Percentiles rank a stretch among this genome's conserved stretches.
Conservation (phyloP, 768 basidiomycete genomes). For the Boletus sensibilis region DNA sequence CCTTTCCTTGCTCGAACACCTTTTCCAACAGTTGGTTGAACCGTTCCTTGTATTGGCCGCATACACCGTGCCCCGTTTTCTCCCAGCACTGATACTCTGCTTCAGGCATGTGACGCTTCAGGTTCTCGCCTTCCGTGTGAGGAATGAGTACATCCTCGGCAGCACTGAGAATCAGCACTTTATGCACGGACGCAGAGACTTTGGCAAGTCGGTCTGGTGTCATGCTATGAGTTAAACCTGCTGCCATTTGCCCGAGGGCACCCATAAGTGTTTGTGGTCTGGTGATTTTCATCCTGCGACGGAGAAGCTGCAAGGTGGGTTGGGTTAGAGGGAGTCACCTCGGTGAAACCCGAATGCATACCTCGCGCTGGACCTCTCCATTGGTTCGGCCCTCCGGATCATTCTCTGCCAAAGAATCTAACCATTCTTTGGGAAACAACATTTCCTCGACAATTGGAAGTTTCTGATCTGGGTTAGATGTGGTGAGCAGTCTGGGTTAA, state of each 20-base stretch:
- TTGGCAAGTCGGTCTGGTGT: constrained; percentile 42
- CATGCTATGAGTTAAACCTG: constrained; percentile 64
- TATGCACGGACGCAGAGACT: constrained; percentile 59
- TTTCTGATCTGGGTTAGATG: constrained; percentile 44
- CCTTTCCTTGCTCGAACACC: constrained; percentile 51
- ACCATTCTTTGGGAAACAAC: constrained; percentile 63
- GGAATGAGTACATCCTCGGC: constrained; percentile 61
- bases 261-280: constrained; percentile 61
- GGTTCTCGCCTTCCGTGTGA: constrained; percentile 46
- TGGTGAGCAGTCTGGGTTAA: constrained; percentile 35
- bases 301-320: constrained; percentile 39
- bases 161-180: constrained; percentile 66
- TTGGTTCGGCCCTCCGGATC: constrained; percentile 65
- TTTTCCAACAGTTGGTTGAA: constrained; percentile 60
- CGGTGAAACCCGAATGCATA: constrained; percentile 23
- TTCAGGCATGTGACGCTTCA: constrained; percentile 58
- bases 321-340: not conserved
- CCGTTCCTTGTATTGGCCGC: constrained; percentile 45
- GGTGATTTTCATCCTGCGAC: constrained; percentile 48
- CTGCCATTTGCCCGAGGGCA: constrained; percentile 69
- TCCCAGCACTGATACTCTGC: constrained; percentile 59
- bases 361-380: constrained; percentile 55
- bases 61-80: constrained; percentile 62
- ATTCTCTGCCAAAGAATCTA: constrained; percentile 49
- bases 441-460: constrained; percentile 52